These are phyloP conservation scores for Moelleriella libera DNA, from an alignment of 2,329 filamentous ascomycete genomes.

Conservation along the genomic window DNA sequence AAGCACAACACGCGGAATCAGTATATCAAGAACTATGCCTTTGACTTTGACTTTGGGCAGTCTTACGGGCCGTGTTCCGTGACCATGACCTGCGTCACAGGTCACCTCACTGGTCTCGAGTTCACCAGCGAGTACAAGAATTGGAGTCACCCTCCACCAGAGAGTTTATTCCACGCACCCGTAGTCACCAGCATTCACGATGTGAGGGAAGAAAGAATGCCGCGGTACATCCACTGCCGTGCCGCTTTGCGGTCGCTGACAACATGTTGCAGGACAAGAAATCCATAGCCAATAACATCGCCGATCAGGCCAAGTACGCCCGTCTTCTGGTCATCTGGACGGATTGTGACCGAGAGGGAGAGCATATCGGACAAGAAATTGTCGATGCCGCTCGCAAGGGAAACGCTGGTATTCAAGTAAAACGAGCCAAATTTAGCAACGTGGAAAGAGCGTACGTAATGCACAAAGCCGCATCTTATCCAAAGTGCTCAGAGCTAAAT, in stretches of 20 bases:
- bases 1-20: constrained; percentile 56
- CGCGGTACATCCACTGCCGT: not conserved
- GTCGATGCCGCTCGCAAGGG: constrained; percentile 62
- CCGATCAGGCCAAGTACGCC: constrained; percentile 58
- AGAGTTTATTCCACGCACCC: constrained; percentile 66
- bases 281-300: constrained; percentile 72
- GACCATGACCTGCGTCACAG: constrained; percentile 86
- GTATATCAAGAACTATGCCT: constrained; percentile 90
- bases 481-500: constrained; percentile 5
- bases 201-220: constrained; percentile 27
- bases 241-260: not conserved
- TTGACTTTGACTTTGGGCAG: constrained; percentile 73
- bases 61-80: constrained; percentile 72
- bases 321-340: constrained; percentile 89
- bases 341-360: constrained; percentile 93
- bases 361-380: constrained; percentile 90
- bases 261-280: constrained; percentile 51
- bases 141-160: constrained; percentile 72
- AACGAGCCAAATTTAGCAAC: constrained; percentile 86
- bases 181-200: constrained; percentile 54
- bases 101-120: constrained; percentile 71
- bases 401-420: constrained; percentile 64
- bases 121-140: constrained; percentile 61
- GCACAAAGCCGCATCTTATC: too few species aligned
- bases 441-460: constrained; percentile 67